These are phyloP conservation scores for Xerocomellus dryophilus DNA, from an alignment of 768 basidiomycete species.

Conservation along the genomic window DNA sequence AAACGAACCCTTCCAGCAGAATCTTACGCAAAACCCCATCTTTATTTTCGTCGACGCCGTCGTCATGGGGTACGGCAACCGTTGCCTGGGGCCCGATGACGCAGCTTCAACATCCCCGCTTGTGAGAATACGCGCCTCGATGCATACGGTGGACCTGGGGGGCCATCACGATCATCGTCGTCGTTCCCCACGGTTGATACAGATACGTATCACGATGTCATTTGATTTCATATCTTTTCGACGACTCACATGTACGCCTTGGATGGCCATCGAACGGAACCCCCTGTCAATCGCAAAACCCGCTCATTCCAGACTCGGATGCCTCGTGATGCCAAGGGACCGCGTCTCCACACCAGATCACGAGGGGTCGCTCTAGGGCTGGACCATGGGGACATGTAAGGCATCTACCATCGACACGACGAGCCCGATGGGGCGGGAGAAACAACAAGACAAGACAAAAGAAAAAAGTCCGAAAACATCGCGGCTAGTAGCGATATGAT, in stretches of 20 bases:
- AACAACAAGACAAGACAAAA: too few relatives aligned
- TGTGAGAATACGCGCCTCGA: neutral
- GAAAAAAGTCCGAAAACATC: too few relatives aligned
- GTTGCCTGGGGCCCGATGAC: constrained; percentile 2
- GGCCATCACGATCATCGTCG: neutral
- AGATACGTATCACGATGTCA: neutral
- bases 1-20: neutral
- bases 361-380: too few relatives aligned
- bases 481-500: neutral
- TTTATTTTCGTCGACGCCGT: neutral
- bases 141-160: neutral
- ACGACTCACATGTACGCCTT: neutral
- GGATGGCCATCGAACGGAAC: neutral
- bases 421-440: too few relatives aligned
- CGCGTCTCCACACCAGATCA: neutral
- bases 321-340: neutral
- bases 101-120: neutral
- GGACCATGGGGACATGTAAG: too few relatives aligned
- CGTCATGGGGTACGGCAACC: neutral
- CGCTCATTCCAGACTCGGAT: neutral
- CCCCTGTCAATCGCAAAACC: constrained; percentile 11
- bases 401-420: too few relatives aligned
- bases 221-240: neutral
- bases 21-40: neutral
- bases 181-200: neutral